Base-by-base conservation (phyloP, 192 early-diverging fungal genomes). In the Podochytrium sp. region DNA sequence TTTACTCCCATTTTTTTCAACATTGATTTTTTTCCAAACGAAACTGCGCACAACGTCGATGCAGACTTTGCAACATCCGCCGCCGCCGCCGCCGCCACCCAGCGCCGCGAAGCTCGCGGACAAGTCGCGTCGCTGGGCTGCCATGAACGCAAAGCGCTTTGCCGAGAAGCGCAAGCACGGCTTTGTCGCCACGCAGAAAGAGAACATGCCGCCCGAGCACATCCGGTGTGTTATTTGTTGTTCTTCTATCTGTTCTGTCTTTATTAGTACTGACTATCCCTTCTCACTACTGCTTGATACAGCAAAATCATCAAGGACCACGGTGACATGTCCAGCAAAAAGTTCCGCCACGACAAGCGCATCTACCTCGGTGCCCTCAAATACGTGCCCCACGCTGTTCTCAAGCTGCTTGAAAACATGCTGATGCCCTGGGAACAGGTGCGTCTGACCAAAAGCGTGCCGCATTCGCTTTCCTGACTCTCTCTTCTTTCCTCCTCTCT, bases 401-500 rank as follows among this genome's bases (percentile, higher is more conserved):
- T 99, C 29, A 99, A 99, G 80, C 87, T 99, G 68, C 77, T 99
- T 71, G 96, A 99, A 77, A 98, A 98, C 75, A 99, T 99, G 95
- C 98, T 95, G n/a, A 98, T 98, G 98, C 97, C 97, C 1, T 99
- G 97, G 97, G 97, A 99, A 83, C 96, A 98, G 73, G 92, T 90
- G 14, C 0, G 72, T 40, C 42, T 14, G n/a, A n/a, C n/a, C n/a
- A n/a, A n/a, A n/a, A n/a, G n/a, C 3, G 33, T 67, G 1, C n/a
- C n/a, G n/a, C n/a, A n/a, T n/a, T n/a, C n/a, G n/a, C n/a, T n/a
- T n/a, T n/a, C n/a, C n/a, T n/a, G n/a, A n/a, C n/a, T n/a, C n/a
- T n/a, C n/a, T n/a, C n/a, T n/a, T n/a, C n/a, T n/a, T n/a, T n/a
- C n/a, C n/a, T n/a, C n/a, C n/a, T n/a, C n/a, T n/a, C n/a, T n/a